Base-by-base conservation (phyloP, 1,284 basidiomycete genomes). In the Marasmius sp. region DNA sequence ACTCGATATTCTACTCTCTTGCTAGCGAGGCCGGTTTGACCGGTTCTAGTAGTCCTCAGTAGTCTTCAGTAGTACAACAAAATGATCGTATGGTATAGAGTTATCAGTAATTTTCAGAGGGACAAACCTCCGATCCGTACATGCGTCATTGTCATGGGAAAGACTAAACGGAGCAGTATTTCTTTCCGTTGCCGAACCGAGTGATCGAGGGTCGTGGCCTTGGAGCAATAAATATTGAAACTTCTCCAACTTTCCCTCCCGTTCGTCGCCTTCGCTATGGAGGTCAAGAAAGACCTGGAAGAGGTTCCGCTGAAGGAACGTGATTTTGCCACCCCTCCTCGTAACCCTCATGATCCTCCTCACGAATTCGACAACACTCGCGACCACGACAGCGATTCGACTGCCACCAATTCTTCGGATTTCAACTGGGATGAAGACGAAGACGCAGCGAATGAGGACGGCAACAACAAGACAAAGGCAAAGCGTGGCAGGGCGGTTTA, bases 361-460 rank as follows among this genome's bases (percentile, higher is more conserved):
- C 45, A 20, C 45, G 45, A 47, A 16, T n/a, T 18, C 45, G 16
- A 11, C 9, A 16, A n/a, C 14, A 7, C 11, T 43, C 41, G n/a
- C 41, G 41, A 43, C 41, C 41, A 43, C 33, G 81, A 84, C 61
- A 81, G 84, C 6, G 85, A 87, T 64, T 80, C 78, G n/a, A 81
- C 85, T 6, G 82, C 76, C 38, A 88, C 87, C 11, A 83, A 85
- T 68, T 80, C 84, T 1, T 85, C 83, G 14, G 89, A 91, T 68
- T 91, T 92, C 67, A 81, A 91, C 75, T 91, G 89, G 89, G 86
- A 89, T 59, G 81, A 89, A 61, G 84, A 86, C 55, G 81, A 81
- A 6, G 74, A 78, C 43, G 59, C 67, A 62, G 50, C 60, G 55
- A 47, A 36, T 0, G 33, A 27, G 12, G 18, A 41, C 18, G 69